Evolutionary conservation across 805 yeast species (phyloP).

Genomic region (Saccharomycopsis babjevae): DNA sequence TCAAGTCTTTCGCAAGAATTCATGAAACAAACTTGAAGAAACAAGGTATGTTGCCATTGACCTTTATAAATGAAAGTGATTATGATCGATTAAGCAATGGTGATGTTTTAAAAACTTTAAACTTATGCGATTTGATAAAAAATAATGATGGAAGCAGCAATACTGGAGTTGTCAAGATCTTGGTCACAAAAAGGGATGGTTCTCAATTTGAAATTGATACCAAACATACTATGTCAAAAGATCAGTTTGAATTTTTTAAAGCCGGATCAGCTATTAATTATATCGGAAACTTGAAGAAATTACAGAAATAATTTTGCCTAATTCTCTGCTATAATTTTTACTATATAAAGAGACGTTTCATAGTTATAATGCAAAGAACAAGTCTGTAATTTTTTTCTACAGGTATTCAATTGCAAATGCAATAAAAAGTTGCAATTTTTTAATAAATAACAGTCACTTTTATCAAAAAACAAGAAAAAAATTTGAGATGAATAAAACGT

Average conservation of each 20-base stretch:
- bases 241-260: constrained; percentile 90
- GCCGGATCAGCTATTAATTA: constrained; percentile 96
- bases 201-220: constrained; percentile 57
- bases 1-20: constrained; percentile 94
- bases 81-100: constrained; percentile 73
- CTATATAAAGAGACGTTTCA: no score
- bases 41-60: constrained; percentile 94
- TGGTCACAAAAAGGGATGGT: constrained; percentile 69
- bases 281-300: constrained; percentile 53
- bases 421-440: no score
- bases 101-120: constrained; percentile 67
- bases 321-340: no score
- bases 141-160: constrained; percentile 52
- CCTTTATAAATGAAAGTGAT: constrained; percentile 83
- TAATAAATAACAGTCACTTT: no score
- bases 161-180: constrained; percentile 68
- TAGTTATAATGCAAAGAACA: no score
- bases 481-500: no score
- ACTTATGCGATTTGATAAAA: constrained; percentile 67
- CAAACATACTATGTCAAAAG: constrained; percentile 94
- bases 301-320: not conserved
- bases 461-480: no score
- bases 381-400: no score
- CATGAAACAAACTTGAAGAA: constrained; percentile 97
- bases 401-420: no score